Conservation (phyloP, 148 eudicot species). For the Silene uniflora region DNA sequence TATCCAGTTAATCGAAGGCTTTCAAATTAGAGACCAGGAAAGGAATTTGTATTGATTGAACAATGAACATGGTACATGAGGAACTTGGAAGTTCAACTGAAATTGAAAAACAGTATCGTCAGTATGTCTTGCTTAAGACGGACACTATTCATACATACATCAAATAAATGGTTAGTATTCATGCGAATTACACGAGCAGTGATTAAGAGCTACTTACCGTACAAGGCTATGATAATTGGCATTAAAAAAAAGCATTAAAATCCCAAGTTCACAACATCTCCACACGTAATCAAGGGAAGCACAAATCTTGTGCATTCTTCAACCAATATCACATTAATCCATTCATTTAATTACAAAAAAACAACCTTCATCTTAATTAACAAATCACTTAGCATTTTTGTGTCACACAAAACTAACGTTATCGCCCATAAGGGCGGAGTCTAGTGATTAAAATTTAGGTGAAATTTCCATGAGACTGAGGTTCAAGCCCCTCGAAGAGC, state of each 20-base stretch:
- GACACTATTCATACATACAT: too few species aligned
- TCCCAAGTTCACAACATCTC: constrained; percentile 8
- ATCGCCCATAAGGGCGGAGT: too few species aligned
- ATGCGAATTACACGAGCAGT: neutral
- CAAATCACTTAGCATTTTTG: neutral
- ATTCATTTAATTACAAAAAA: too few species aligned
- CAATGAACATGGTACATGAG: neutral
- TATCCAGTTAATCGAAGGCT: too few species aligned
- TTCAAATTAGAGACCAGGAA: too few species aligned
- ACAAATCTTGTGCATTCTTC: constrained; percentile 58
- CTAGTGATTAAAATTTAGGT: too few species aligned
- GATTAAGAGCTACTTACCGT: constrained; percentile 13
- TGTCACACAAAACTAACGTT: constrained; percentile 4
- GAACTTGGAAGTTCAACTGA: neutral
- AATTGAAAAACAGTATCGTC: neutral
- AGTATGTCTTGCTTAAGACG: too few species aligned
- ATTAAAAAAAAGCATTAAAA: neutral
- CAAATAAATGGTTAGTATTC: neutral
- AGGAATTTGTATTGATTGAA: neutral
- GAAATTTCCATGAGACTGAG: too few species aligned
- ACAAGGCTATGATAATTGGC: constrained; percentile 11
- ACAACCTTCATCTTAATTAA: neutral
- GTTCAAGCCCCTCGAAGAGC: too few species aligned
- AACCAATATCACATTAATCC: neutral
- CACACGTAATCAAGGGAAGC: constrained; percentile 51